These are phyloP conservation scores for Halophytophthora batemanensis DNA, from an alignment of 352 stramenopile genomes.

Conservation along the genomic window DNA sequence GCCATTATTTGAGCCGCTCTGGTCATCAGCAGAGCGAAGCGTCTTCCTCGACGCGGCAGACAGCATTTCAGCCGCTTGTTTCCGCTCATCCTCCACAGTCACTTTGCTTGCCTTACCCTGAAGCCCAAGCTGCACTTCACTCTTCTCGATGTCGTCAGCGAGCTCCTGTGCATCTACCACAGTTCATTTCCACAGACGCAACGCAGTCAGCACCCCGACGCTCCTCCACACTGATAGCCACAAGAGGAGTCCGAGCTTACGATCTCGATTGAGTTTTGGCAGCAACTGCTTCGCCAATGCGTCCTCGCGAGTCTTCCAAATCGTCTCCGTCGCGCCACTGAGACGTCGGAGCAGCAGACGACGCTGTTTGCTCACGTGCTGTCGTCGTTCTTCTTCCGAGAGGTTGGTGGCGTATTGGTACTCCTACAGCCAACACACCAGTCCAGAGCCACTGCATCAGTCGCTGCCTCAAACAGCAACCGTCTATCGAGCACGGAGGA, in stretches of 20 bases:
- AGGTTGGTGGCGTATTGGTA: constrained; percentile 71
- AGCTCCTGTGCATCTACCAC: constrained; percentile 59
- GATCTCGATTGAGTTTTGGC: constrained; percentile 56
- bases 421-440: constrained; percentile 30
- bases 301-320: constrained; percentile 70
- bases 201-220: constrained; percentile 1
- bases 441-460: background rate
- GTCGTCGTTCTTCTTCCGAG: constrained; percentile 43
- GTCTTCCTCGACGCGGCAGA: constrained; percentile 15
- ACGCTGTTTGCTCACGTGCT: constrained; percentile 59
- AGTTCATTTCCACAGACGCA: background rate
- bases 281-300: constrained; percentile 61
- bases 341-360: constrained; percentile 67
- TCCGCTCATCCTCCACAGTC: constrained; percentile 2
- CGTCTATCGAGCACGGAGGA: no score
- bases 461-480: no score
- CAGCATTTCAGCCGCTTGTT: constrained; percentile 36
- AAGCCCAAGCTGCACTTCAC: constrained; percentile 20
- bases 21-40: constrained; percentile 4
- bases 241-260: constrained; percentile 21
- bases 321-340: constrained; percentile 36
- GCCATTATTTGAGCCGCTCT: background rate
- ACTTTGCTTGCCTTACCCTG: background rate
- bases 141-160: constrained; percentile 59
- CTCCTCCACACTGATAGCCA: background rate